Conservation (phyloP, 2,329 filamentous ascomycete genomes). For the Nigrospora sphaerica region DNA sequence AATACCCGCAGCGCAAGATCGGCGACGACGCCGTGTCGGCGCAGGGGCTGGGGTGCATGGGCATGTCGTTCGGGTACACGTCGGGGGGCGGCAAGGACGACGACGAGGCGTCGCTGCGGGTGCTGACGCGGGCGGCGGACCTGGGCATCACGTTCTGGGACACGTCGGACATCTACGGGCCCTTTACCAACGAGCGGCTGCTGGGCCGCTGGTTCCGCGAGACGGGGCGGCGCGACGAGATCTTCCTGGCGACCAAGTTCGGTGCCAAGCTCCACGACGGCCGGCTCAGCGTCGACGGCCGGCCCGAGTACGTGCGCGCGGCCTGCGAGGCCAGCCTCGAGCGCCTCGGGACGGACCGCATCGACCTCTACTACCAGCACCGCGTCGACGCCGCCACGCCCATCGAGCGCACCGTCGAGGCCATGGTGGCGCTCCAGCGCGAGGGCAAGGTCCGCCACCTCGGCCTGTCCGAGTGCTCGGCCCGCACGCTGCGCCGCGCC, state of each 20-base stretch:
- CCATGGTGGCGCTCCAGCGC: constrained; percentile 36
- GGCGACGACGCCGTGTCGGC: constrained; percentile 31
- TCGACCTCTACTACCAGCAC: constrained; percentile 49
- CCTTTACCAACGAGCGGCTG: constrained; percentile 33
- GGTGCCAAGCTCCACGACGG: constrained; percentile 23
- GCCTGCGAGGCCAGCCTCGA: constrained; percentile 28
- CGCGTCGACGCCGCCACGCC: constrained; percentile 37
- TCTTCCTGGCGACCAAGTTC: constrained; percentile 48
- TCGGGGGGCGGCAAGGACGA: constrained; percentile 19
- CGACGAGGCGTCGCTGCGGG: constrained; percentile 13
- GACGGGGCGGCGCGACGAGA: constrained; percentile 36
- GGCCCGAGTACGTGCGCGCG: constrained; percentile 17
- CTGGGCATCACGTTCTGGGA: constrained; percentile 20
- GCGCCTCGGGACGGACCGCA: constrained; percentile 39
- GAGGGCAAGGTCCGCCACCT: constrained; percentile 46
- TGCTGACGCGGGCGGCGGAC: constrained; percentile 16
- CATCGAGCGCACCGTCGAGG: constrained; percentile 38
- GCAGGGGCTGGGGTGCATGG: constrained; percentile 42
- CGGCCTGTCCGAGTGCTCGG: constrained; percentile 39
- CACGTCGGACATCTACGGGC: constrained; percentile 24
- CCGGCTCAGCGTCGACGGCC: constrained; percentile 11
- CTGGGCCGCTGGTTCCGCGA: constrained; percentile 32
- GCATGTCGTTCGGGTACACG: constrained; percentile 24
- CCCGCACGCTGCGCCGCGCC: constrained; percentile 38
- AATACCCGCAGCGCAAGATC: constrained; percentile 30